Base-by-base conservation (phyloP, 345 rosid genomes). In the Orychophragmus violaceus region DNA sequence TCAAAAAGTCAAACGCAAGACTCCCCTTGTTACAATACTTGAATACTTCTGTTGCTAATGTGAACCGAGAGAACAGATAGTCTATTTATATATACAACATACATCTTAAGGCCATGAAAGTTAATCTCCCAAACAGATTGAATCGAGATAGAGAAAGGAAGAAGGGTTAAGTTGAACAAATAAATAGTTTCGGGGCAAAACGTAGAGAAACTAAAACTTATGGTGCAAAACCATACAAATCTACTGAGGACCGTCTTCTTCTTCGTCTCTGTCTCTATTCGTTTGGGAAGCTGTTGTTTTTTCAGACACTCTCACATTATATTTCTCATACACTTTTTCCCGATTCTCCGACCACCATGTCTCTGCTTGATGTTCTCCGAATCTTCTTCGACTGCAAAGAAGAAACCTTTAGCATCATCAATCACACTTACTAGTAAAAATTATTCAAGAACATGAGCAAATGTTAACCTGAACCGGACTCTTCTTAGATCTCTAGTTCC, bases 261-360 rank as follows among this genome's bases (percentile, higher is more conserved):
- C 67, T 32, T 45, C 56, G 33, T 46, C 73, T 56, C 71, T 59
- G 46, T 57, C 56, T 63, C 76, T 69, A 76, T 79, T 75, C 14
- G 73, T 32, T 76, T 84, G 87, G 55, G 78, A 67, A 66, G 68
- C 66, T 17, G 93, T 80, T 64, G 86, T 69, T 69, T 80, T 90
- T 9, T 94, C 97, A 2, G 89, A 69, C 28, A 82, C 95, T 8
- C 88, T 84, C 18, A 90, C 91, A 35, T 94, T 88, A 76, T 91
- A 91, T 67, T 71, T 80, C 72, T 88, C 93, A 32, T 89, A 87
- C 62, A 94, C 96, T 77, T 74, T 87, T 30, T 87, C 95, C 0
- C 97, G 88, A 64, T 91, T 94, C 77, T 94, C 97, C 36, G 95
- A 91, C 99, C 99, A 94, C 97, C 99, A 94, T 1, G 87, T 82